These are phyloP conservation scores for Penicillium sp. DNA, from an alignment of 2,329 filamentous ascomycete species.

Conservation along the genomic window DNA sequence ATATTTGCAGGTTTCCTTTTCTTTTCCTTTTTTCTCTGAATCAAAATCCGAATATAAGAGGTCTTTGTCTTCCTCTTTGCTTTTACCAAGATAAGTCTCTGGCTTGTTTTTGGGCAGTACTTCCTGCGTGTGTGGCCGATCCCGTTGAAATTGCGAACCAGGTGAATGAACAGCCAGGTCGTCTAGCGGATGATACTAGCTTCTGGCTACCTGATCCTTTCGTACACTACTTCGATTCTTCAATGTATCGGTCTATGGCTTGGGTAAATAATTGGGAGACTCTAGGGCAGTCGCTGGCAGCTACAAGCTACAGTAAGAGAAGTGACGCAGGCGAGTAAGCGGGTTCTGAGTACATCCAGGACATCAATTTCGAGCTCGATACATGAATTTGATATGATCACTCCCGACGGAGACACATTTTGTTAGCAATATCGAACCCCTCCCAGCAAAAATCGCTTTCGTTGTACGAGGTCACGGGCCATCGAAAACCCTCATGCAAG, in stretches of 20 bases:
- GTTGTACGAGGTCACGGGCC: neutral
- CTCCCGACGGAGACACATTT: too few relatives aligned
- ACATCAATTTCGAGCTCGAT: neutral
- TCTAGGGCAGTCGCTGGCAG: neutral
- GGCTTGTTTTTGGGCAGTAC: neutral
- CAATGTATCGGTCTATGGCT: neutral
- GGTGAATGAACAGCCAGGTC: neutral
- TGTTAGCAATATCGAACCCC: neutral
- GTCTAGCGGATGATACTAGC: neutral
- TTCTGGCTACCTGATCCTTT: neutral
- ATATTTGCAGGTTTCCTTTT: slow-evolving; percentile 34
- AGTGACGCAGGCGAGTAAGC: too few relatives aligned
- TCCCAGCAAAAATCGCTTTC: neutral
- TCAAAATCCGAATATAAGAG: slow-evolving; percentile 15
- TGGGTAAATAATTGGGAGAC: neutral
- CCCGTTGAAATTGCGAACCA: neutral
- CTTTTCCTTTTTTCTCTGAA: slow-evolving; percentile 13
- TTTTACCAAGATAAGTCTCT: neutral
- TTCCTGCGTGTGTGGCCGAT: neutral
- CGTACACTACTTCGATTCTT: neutral
- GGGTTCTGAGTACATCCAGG: too few relatives aligned
- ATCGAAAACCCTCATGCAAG: neutral
- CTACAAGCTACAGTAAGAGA: neutral
- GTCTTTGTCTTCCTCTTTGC: too few relatives aligned
- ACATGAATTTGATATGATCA: neutral